Percentiles rank a stretch among this genome's conserved stretches.
Evolutionary conservation across 2,329 filamentous ascomycete genomes (phyloP).

Genomic region (Alternaria rosae): DNA sequence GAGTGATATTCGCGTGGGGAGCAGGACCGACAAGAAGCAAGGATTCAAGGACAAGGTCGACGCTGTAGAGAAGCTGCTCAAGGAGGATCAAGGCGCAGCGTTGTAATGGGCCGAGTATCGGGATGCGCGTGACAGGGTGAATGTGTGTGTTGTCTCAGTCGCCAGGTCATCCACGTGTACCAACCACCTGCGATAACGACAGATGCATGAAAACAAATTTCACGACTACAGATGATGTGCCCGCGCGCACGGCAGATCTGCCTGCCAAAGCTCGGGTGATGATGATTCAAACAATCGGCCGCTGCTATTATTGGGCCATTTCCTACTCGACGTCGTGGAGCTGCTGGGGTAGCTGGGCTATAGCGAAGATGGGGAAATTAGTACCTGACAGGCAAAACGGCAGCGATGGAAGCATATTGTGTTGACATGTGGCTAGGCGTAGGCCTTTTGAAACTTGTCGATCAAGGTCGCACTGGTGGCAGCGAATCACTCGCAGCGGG

Average conservation of each 20-base stretch:
- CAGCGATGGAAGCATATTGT: conserved; percentile 6
- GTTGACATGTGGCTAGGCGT: conserved; percentile 4
- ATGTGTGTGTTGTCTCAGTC: conserved; percentile 19
- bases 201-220: conserved; percentile 13
- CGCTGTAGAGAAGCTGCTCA: conserved; percentile 63
- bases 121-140: conserved; percentile 5
- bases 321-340: conserved; percentile 10
- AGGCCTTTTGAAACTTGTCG: conserved; percentile 11
- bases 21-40: conserved; percentile 86
- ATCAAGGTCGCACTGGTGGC: background rate
- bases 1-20: conserved; percentile 85
- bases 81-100: conserved; percentile 35
- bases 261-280: conserved; percentile 5
- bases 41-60: conserved; percentile 80
- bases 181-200: background rate
- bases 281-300: conserved; percentile 13
- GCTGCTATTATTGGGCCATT: conserved; percentile 30
- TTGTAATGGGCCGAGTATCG: background rate
- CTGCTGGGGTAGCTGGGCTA: conserved; percentile 11
- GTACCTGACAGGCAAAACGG: conserved; percentile 1
- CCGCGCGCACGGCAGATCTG: conserved; percentile 8
- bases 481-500: conserved; percentile 6
- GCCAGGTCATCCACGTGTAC: conserved; percentile 10
- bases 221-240: conserved; percentile 1
- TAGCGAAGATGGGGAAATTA: conserved; percentile 7